Conservation (phyloP, 202 grass and related monocot genomes). For the Saccharum hybrid region DNA sequence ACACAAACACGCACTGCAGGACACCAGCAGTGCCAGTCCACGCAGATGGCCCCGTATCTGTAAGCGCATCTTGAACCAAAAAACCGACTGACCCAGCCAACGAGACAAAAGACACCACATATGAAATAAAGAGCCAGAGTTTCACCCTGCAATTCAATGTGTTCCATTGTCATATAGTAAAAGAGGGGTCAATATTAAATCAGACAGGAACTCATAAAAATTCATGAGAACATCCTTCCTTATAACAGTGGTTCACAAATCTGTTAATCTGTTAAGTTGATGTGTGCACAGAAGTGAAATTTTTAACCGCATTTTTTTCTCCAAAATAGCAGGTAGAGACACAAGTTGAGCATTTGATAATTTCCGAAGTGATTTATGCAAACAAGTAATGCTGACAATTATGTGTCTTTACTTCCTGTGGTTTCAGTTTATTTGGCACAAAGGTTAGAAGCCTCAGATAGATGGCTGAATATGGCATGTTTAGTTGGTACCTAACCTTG, state of each 20-base stretch:
- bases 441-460: background rate
- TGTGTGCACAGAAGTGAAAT: background rate
- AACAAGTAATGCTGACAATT: background rate
- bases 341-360: background rate
- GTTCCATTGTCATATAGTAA: background rate
- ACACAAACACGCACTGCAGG: constrained; percentile 72
- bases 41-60: constrained; percentile 65
- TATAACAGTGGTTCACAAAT: background rate
- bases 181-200: background rate
- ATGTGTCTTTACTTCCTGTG: background rate
- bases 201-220: background rate
- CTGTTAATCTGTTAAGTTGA: background rate
- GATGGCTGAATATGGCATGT: background rate
- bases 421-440: constrained; percentile 12
- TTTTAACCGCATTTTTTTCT: background rate
- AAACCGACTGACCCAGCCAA: constrained; percentile 69
- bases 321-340: background rate
- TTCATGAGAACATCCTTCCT: constrained; percentile 4
- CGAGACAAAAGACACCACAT: constrained; percentile 89
- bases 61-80: constrained; percentile 77
- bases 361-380: background rate
- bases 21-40: constrained; percentile 82
- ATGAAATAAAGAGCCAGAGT: constrained; percentile 88
- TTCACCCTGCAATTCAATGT: constrained; percentile 61
- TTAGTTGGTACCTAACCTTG: background rate